Conservation (phyloP, 1,139 yeast species). For the Meyerozyma carpophila region DNA sequence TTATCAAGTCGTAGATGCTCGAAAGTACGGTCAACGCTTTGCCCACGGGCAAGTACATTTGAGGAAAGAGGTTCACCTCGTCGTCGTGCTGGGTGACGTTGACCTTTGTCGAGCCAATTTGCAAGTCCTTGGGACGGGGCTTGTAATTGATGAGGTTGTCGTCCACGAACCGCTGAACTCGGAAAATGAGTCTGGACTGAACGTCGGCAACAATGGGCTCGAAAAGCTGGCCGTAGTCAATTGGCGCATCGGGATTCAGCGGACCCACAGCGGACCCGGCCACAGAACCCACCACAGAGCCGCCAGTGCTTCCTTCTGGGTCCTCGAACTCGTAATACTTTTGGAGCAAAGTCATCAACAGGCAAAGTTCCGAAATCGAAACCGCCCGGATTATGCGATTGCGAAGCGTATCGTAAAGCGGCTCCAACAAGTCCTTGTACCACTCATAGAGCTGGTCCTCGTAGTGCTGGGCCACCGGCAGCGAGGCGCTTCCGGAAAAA, state of each 20-base stretch:
- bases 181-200: slow-evolving; percentile 73
- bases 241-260: slow-evolving; percentile 9
- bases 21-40: slow-evolving; percentile 68
- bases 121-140: slow-evolving; percentile 64
- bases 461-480: slow-evolving; percentile 13
- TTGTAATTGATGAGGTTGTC: slow-evolving; percentile 60
- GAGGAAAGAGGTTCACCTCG: slow-evolving; percentile 27
- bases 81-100: not conserved
- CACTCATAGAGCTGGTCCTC: slow-evolving; percentile 42
- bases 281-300: slow-evolving; percentile 7
- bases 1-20: slow-evolving; percentile 74
- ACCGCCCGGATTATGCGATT: slow-evolving; percentile 63
- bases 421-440: slow-evolving; percentile 63
- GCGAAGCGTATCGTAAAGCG: slow-evolving; percentile 67
- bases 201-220: slow-evolving; percentile 71
- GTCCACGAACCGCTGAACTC: slow-evolving; percentile 71
- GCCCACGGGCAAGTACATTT: slow-evolving; percentile 70
- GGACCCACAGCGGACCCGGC: slow-evolving; percentile 9
- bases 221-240: slow-evolving; percentile 56
- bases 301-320: slow-evolving; percentile 23
- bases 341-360: slow-evolving; percentile 65
- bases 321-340: slow-evolving; percentile 65
- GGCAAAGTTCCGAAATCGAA: slow-evolving; percentile 65
- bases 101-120: slow-evolving; percentile 46
- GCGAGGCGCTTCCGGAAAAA: slow-evolving; percentile 26